Conservation (phyloP, 805 yeast species). For the Spathaspora girioi region DNA sequence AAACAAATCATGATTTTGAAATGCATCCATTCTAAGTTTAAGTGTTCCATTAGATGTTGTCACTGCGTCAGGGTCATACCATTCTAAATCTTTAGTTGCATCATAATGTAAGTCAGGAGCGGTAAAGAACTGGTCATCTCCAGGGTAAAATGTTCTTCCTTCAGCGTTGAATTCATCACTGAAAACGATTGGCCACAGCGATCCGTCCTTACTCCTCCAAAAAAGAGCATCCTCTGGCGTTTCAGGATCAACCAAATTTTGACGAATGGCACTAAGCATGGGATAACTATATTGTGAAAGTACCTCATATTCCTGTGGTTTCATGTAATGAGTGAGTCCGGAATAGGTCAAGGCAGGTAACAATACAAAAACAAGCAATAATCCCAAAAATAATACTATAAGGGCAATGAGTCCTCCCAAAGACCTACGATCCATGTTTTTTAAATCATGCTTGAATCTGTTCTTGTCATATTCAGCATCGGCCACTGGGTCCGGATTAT, state of each 20-base stretch:
- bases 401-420: slow-evolving; percentile 61
- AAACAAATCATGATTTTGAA: slow-evolving; percentile 30
- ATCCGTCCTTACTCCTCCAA: slow-evolving; percentile 20
- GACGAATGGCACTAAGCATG: slow-evolving; percentile 30
- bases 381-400: slow-evolving; percentile 55
- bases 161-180: slow-evolving; percentile 41
- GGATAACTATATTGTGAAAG: slow-evolving; percentile 44
- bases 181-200: slow-evolving; percentile 32
- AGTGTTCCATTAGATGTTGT: slow-evolving; percentile 38
- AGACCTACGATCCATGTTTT: slow-evolving; percentile 61
- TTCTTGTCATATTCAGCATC: slow-evolving; percentile 83
- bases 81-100: slow-evolving; percentile 41
- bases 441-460: slow-evolving; percentile 61
- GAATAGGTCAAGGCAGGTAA: slow-evolving; percentile 83
- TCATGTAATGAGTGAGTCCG: slow-evolving; percentile 46
- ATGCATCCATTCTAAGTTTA: slow-evolving; percentile 34
- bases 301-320: slow-evolving; percentile 34
- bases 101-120: slow-evolving; percentile 39
- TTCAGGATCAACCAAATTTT: slow-evolving; percentile 35
- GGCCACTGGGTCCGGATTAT: slow-evolving; percentile 92
- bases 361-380: slow-evolving; percentile 65
- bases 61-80: slow-evolving; percentile 43
- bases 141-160: slow-evolving; percentile 39
- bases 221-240: slow-evolving; percentile 28
- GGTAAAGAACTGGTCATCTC: slow-evolving; percentile 40